Base-by-base conservation (phyloP, 2,329 filamentous ascomycete species). In the Hirsutella minnesotensis region DNA sequence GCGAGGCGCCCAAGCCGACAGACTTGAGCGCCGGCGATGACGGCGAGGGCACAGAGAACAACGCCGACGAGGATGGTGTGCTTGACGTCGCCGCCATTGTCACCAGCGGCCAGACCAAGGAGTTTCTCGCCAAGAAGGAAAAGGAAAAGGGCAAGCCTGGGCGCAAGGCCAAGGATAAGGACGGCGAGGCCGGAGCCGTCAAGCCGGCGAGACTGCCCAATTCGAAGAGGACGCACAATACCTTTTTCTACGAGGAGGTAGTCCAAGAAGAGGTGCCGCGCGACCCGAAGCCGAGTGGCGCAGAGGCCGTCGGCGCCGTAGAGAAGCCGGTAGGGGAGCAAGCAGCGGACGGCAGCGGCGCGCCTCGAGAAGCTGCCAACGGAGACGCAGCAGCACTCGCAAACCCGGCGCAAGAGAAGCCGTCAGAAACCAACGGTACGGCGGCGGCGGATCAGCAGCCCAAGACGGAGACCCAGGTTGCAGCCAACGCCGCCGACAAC, bases 1-100 rank as follows among this genome's bases (percentile, higher is more conserved):
- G n/a, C 21, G 21, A 69, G 24, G 63, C 41, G 48, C 55, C n/a
- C 53, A 60, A 67, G 46, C 56, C 59, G 9, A 44, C 53, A n/a
- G 56, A 53, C 35, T 52, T 53, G 4, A 66, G 63, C 13, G 64
- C 62, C 16, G 58, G 58, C 5, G 67, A 64, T 9, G 64, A 64
- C 13, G 58, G 57, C 27, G 67, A 62, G 8, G 44, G 41, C 7
- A 12, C 12, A 3, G 59, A 60, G n/a, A 68, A 67, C 45, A 59
- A 58, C 4, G 62, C 65, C 2, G 68, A 72, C 3, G 75, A 79
- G 2, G 85, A 90, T 45, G 86, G 86, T 20, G 83, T 89, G 9
- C 68, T 92, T 3, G 84, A 92, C 51, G 84, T 92, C 38, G 86
- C 86, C n/a, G 83, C 75, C 50, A 89, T 92, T 49, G 85, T 92